These are phyloP conservation scores for Sicyos baderoa DNA, from an alignment of 306 rosid species.

Conservation along the genomic window DNA sequence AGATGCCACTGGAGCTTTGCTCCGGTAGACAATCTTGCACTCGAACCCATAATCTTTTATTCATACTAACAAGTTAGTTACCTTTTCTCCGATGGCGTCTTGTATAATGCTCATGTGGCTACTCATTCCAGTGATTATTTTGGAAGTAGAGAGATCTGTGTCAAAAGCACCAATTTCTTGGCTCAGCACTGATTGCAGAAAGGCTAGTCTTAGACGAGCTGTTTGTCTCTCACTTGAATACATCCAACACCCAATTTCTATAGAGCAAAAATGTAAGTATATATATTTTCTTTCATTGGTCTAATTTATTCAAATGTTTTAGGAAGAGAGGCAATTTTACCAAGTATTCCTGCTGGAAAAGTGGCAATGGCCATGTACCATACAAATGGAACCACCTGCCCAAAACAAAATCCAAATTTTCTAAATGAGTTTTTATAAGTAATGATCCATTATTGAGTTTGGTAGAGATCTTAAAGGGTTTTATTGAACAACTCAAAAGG, in stretches of 20 bases:
- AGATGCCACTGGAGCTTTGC: too few relatives aligned
- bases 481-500: neutral
- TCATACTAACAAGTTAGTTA: conserved; percentile 8
- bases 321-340: conserved; percentile 26
- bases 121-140: conserved; percentile 63
- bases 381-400: conserved; percentile 71
- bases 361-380: conserved; percentile 97
- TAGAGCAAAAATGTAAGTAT: neutral
- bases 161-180: conserved; percentile 86
- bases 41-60: too few relatives aligned
- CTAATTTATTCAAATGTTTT: neutral
- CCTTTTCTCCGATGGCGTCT: conserved; percentile 84
- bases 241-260: conserved; percentile 88
- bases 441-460: neutral
- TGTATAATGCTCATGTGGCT: conserved; percentile 64
- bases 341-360: conserved; percentile 82
- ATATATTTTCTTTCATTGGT: neutral
- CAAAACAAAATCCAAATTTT: neutral
- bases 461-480: neutral
- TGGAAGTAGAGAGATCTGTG: conserved; percentile 63
- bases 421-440: neutral
- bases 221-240: conserved; percentile 78
- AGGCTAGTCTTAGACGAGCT: conserved; percentile 50
- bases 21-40: too few relatives aligned
- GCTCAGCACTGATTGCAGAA: conserved; percentile 54